Evolutionary conservation across 2,329 filamentous ascomycete species (phyloP), one percentile per base, ranked within the genome.

Genomic region (Botrytis deweyae): DNA sequence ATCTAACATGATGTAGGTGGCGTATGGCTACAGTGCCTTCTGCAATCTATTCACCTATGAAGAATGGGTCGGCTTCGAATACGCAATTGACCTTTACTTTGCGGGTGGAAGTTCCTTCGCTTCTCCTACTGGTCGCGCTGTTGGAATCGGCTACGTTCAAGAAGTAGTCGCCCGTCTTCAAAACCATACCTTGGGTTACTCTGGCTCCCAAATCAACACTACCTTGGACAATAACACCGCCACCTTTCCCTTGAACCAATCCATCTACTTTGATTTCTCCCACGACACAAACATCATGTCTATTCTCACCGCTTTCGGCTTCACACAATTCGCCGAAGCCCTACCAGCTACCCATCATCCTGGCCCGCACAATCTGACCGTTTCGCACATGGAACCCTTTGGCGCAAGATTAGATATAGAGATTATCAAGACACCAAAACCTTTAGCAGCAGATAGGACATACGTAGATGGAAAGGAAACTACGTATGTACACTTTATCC

Each of bases 271-370:
- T 68, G 92, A 94, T 83, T 94, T 94, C 81, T 90, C 88, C 25
- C 92, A 95, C 81, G 92, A 95, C 82, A 91, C 90, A 46, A 93
- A 92, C 80, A 92, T 93, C 74, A 85, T 91, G 77, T 87, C 87
- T 40, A 88, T 94, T 76, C 83, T 94, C 6, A 89, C 91, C 0
- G 92, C 92, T 0, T 92, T 95, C 75, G 92, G 92, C 1, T 84
- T 94, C 65, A 88, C 83, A 4, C 92, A 94, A 79, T 94, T 95
- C 79, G 84, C 86, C 1, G 84, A 87, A 33, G 83, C 87, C 22
- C 84, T 94, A 5, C 88, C 89, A 0, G 83, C 87, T 2, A 84
- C 85, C 18, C 81, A 83, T 42, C 87, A 91, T 74, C 87, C 87
- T 0, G 86, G 87, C 18, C 82, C 85, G 8, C 89, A 91, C 79